A percentile compares a stretch with the other conserved stretches of the same genome.
Evolutionary conservation across 2,329 filamentous ascomycete genomes (phyloP).

Genomic region (Amphichorda felina): DNA sequence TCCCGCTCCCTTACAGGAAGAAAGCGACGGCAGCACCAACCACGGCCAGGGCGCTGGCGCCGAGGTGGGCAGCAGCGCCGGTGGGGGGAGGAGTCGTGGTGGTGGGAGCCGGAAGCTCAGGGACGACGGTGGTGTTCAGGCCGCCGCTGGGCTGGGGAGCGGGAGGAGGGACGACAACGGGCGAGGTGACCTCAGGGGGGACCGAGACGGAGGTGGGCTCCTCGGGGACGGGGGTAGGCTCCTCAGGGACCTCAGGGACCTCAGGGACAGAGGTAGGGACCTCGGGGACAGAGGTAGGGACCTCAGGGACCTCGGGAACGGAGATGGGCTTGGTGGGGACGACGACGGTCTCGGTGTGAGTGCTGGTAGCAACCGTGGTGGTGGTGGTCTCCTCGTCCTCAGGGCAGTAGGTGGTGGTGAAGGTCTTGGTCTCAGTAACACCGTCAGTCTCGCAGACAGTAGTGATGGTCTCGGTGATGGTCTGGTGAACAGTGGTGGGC

Average conservation of each 20-base stretch:
- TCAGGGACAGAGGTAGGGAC: background rate
- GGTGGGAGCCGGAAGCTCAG: background rate
- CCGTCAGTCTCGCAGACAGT: background rate
- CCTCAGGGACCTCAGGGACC: background rate
- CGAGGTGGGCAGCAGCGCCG: constrained; percentile 8
- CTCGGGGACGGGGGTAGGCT: constrained; percentile 2
- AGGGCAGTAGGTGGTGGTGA: background rate
- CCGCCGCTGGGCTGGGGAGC: background rate
- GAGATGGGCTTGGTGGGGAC: background rate
- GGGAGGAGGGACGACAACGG: background rate
- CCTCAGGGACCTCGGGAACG: background rate
- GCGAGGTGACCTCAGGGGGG: background rate
- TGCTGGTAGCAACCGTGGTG: background rate
- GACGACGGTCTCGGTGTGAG: background rate
- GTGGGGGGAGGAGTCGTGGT: constrained; percentile 6
- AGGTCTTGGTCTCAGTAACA: background rate
- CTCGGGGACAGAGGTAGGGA: background rate
- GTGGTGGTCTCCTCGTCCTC: background rate
- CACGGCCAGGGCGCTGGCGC: constrained; percentile 9
- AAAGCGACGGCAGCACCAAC: constrained; percentile 8
- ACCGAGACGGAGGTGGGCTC: constrained; percentile 1
- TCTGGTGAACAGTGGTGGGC: constrained; percentile 1
- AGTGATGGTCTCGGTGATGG: constrained; percentile 2
- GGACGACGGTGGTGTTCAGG: constrained; percentile 6
- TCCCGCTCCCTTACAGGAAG: constrained; percentile 7